Evolutionary conservation across 1,284 basidiomycete species (phyloP).

Genomic region (Ustilago lituana): DNA sequence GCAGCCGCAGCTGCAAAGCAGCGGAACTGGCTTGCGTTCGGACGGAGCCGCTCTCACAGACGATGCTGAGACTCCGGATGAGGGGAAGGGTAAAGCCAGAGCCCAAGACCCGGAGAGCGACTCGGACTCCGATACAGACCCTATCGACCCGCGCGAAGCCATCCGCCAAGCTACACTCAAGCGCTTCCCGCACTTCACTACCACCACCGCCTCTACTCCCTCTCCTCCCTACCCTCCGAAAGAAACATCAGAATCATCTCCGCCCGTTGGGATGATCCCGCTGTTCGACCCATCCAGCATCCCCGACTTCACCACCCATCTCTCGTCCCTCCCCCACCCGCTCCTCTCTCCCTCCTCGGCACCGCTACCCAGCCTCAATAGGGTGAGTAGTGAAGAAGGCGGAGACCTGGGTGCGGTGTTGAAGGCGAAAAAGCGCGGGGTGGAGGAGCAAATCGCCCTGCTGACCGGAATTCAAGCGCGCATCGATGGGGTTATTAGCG

Average conservation of each 20-base stretch:
- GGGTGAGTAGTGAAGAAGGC: not conserved
- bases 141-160: constrained; percentile 41
- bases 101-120: constrained; percentile 6
- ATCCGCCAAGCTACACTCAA: constrained; percentile 36
- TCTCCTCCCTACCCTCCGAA: not conserved
- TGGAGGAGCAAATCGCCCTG: constrained; percentile 16
- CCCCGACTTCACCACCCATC: constrained; percentile 50
- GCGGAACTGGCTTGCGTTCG: no score
- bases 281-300: constrained; percentile 51
- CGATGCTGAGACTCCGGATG: not conserved
- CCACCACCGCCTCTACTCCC: not conserved
- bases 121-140: constrained; percentile 5
- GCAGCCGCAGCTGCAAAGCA: not conserved
- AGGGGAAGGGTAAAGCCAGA: constrained; percentile 32
- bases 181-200: constrained; percentile 8
- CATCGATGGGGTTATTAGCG: constrained; percentile 21
- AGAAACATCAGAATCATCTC: not conserved
- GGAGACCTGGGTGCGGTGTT: not conserved
- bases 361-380: not conserved
- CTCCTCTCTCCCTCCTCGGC: constrained; percentile 8
- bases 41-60: no score
- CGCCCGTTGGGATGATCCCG: constrained; percentile 49
- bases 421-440: not conserved
- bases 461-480: constrained; percentile 17
- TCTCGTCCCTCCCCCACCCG: constrained; percentile 45